phyloP scores from a whole-genome alignment of 352 stramenopile species.

The Phytopythium aichiense region DNA sequence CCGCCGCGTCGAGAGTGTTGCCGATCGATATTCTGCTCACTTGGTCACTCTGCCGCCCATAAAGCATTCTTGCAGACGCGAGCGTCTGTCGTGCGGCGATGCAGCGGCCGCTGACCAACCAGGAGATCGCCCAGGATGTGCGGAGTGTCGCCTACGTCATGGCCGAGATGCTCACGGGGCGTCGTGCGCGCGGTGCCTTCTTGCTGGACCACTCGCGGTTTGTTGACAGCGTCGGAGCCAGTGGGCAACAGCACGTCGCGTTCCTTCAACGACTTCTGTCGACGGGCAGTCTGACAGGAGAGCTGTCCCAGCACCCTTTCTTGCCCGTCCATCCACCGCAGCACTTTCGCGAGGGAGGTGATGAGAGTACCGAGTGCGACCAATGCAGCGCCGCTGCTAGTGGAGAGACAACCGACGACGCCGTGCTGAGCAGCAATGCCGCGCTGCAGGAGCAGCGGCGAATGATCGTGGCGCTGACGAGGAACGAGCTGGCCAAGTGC shows the following conservation, averaged over 20 bases:
- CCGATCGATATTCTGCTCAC: not conserved
- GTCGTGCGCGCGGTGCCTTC: constrained; percentile 21
- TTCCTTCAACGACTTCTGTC: constrained; percentile 32
- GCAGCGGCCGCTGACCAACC: constrained; percentile 9
- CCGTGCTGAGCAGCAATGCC: not conserved
- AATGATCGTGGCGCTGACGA: constrained; percentile 27
- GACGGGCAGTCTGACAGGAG: constrained; percentile 7
- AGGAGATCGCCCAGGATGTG: constrained; percentile 28
- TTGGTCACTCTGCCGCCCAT: not conserved
- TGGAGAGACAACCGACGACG: not conserved
- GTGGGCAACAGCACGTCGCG: constrained; percentile 18
- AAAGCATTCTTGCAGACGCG: constrained; percentile 28
- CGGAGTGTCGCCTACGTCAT: constrained; percentile 57
- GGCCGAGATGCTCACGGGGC: constrained; percentile 54
- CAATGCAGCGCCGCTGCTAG: too few relatives aligned
- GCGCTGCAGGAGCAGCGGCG: constrained; percentile 21
- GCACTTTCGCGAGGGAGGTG: not conserved
- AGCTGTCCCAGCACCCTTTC: constrained; percentile 14
- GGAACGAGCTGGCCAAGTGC: constrained; percentile 41
- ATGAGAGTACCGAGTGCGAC: not conserved
- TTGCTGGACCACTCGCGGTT: constrained; percentile 30
- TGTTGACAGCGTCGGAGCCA: constrained; percentile 15
- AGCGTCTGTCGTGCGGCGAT: constrained; percentile 25
- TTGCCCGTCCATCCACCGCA: constrained; percentile 3
- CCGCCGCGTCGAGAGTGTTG: not conserved